Conservation (phyloP, 2,329 filamentous ascomycete genomes). For the Lecanicillium sp. region DNA sequence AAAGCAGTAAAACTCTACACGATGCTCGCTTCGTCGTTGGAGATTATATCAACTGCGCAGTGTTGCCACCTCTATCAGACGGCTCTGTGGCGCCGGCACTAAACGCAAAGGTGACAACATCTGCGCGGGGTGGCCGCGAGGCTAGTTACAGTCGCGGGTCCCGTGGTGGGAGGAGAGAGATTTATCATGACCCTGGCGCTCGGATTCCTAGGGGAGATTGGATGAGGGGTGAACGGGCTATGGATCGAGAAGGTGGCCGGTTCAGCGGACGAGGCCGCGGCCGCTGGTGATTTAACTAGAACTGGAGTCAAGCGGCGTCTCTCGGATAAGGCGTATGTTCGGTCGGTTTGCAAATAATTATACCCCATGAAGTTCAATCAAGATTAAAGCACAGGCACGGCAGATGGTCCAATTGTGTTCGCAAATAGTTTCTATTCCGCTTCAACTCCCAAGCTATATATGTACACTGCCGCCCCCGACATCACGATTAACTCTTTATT, state of each 20-base stretch:
- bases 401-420: conserved; percentile 1
- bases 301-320: no score
- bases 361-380: not conserved
- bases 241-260: no score
- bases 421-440: not conserved
- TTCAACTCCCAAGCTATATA: conserved; percentile 17
- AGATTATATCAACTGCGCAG: conserved; percentile 78
- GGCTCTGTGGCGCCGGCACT: conserved; percentile 64
- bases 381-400: not conserved
- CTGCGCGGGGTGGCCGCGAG: no score
- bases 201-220: conserved; percentile 4
- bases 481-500: conserved; percentile 35
- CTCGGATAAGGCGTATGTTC: not conserved
- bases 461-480: conserved; percentile 28
- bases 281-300: not conserved
- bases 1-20: conserved; percentile 64
- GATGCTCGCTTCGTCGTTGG: conserved; percentile 81
- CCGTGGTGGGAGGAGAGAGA: no score
- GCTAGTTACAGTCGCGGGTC: no score
- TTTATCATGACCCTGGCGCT: not conserved
- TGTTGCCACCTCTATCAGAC: conserved; percentile 67
- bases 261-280: not conserved
- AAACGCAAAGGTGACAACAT: conserved; percentile 13
- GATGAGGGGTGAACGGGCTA: not conserved
- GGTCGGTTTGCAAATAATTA: not conserved